Percentiles rank a stretch among this genome's conserved stretches.
Conservation (phyloP, 495 filamentous ascomycete species). For the Trichoderma erinaceum region DNA sequence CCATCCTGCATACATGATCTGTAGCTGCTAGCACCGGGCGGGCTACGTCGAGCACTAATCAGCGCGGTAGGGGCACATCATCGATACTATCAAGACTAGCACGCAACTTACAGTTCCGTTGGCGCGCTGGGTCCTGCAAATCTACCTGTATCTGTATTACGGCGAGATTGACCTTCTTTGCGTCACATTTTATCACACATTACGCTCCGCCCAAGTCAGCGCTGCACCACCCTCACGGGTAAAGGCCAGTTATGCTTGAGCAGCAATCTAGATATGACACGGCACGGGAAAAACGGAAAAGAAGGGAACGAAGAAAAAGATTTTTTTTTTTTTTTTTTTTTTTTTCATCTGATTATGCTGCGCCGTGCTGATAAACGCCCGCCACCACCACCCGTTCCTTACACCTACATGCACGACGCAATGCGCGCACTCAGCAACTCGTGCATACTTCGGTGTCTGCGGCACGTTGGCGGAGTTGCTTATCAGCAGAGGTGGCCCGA, state of each 20-base stretch:
- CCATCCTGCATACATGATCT: background rate
- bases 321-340: background rate
- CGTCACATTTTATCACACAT: background rate
- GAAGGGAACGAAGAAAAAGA: background rate
- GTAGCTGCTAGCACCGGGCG: background rate
- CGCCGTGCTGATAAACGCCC: no score
- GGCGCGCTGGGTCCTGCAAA: slow-evolving; percentile 1
- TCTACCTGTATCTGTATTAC: background rate
- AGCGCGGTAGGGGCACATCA: background rate
- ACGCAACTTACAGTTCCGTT: background rate
- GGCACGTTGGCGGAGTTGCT: slow-evolving; percentile 1
- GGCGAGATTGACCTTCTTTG: background rate
- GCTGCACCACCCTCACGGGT: background rate
- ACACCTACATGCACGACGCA: background rate
- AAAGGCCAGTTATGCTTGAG: background rate
- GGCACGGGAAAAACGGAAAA: background rate
- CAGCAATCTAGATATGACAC: background rate
- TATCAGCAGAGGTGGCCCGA: background rate
- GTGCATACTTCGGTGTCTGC: slow-evolving; percentile 8
- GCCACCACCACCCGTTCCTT: background rate
- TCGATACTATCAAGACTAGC: background rate
- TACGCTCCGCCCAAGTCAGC: background rate
- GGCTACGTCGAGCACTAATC: background rate
- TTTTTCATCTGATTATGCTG: no score
- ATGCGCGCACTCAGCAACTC: background rate